phyloP scores from a whole-genome alignment of 1,284 basidiomycete species.

The Ceratobasidium sp. region DNA sequence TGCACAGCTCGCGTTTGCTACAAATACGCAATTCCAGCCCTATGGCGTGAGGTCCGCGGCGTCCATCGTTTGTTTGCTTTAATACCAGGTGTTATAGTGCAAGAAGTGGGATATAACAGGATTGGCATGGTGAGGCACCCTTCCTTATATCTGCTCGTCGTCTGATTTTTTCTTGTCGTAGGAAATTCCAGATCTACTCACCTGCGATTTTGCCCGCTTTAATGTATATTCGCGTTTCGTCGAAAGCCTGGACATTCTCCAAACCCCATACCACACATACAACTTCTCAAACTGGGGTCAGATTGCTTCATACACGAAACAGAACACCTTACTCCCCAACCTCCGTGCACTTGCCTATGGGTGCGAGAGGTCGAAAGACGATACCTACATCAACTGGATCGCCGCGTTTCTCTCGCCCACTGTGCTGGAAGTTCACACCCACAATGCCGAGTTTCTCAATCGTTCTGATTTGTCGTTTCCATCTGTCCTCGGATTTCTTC shows the following conservation, averaged over 20 bases:
- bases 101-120: neutral
- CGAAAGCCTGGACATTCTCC: neutral
- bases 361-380: too few relatives aligned
- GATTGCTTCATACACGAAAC: too few relatives aligned
- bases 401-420: neutral
- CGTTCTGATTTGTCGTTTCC: neutral
- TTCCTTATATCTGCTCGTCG: too few relatives aligned
- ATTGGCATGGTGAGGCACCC: neutral
- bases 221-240: slow-evolving; percentile 4
- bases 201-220: slow-evolving; percentile 12
- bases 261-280: too few relatives aligned
- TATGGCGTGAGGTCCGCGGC: slow-evolving; percentile 1
- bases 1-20: slow-evolving; percentile 1
- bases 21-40: neutral
- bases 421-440: neutral
- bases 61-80: slow-evolving; percentile 6
- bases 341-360: too few relatives aligned
- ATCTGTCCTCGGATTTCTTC: slow-evolving; percentile 2
- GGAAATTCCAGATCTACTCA: neutral
- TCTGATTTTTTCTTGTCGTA: neutral
- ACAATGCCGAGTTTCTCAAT: neutral
- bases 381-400: slow-evolving; percentile 7
- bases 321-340: too few relatives aligned
- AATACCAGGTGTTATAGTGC: neutral
- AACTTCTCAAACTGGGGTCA: too few relatives aligned